Evolutionary conservation across 768 basidiomycete species (phyloP).

Genomic region (Zangia roseola): DNA sequence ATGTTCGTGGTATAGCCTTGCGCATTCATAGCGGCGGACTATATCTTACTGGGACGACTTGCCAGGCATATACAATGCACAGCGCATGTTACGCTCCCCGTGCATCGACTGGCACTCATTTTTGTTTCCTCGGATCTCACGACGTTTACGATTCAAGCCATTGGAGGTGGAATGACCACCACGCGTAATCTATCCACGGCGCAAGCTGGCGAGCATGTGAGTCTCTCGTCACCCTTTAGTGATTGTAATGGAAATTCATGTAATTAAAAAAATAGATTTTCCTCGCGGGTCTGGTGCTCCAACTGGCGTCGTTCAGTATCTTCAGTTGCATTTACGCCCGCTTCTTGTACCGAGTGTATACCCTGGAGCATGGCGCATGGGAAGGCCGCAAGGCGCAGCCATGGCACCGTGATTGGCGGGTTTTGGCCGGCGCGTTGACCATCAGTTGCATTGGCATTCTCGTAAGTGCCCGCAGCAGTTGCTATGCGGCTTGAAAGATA

Average conservation of each 20-base stretch:
- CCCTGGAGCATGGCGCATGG: slow-evolving; percentile 36
- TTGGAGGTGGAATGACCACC: slow-evolving; percentile 3
- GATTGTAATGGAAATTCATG: slow-evolving; percentile 38
- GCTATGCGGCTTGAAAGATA: too few relatives aligned
- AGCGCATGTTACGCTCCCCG: slow-evolving; percentile 47
- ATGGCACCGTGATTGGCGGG: slow-evolving; percentile 60
- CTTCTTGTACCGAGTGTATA: slow-evolving; percentile 51
- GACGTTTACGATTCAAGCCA: slow-evolving; percentile 66
- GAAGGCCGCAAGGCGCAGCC: slow-evolving; percentile 32
- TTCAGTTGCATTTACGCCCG: slow-evolving; percentile 48
- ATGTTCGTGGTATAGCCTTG: slow-evolving; percentile 48
- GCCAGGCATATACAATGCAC: slow-evolving; percentile 48
- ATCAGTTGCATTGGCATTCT: slow-evolving; percentile 64
- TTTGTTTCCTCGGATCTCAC: slow-evolving; percentile 64
- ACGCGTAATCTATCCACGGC: slow-evolving; percentile 12
- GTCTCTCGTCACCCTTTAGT: slow-evolving; percentile 9
- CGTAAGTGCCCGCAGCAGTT: slow-evolving; percentile 36
- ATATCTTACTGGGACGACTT: slow-evolving; percentile 63
- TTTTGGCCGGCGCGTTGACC: slow-evolving; percentile 48
- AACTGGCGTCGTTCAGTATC: slow-evolving; percentile 50
- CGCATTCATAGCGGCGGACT: slow-evolving; percentile 70
- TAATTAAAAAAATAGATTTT: slow-evolving; percentile 42
- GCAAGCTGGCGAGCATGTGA: slow-evolving; percentile 36
- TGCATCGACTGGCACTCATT: slow-evolving; percentile 48
- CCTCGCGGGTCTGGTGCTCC: slow-evolving; percentile 54